These are phyloP conservation scores for Zasmidium citrigriseum DNA, from an alignment of 2,329 filamentous ascomycete species.

Conservation along the genomic window DNA sequence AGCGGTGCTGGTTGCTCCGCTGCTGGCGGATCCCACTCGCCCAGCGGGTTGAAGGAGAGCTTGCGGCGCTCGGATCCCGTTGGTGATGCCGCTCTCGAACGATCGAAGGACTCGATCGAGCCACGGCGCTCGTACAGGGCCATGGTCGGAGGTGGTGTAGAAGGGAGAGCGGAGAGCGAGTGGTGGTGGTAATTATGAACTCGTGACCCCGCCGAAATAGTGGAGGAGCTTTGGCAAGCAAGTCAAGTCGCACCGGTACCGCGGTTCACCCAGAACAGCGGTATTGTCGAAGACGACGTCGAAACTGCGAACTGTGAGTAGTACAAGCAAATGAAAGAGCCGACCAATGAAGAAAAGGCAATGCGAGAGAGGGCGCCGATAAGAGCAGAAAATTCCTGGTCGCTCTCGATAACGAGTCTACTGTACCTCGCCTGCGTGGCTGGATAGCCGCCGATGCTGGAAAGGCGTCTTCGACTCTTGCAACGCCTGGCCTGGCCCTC, in stretches of 20 bases:
- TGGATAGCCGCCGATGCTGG: neutral
- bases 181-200: slow-evolving; percentile 4
- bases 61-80: slow-evolving; percentile 46
- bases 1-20: slow-evolving; percentile 42
- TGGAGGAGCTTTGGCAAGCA: neutral
- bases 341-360: slow-evolving; percentile 2
- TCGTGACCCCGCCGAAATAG: slow-evolving; percentile 13
- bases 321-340: neutral
- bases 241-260: neutral
- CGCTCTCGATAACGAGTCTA: slow-evolving; percentile 3
- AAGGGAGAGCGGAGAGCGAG: slow-evolving; percentile 1
- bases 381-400: slow-evolving; percentile 2
- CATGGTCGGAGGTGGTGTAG: slow-evolving; percentile 16
- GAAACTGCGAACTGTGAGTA: neutral
- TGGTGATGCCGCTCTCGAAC: slow-evolving; percentile 32
- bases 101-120: slow-evolving; percentile 29
- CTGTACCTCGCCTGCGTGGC: neutral
- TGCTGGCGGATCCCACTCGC: slow-evolving; percentile 44
- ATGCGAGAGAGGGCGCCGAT: slow-evolving; percentile 1
- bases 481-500: too few species aligned
- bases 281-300: neutral
- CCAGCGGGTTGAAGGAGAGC: slow-evolving; percentile 52
- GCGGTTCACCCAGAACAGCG: neutral
- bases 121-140: slow-evolving; percentile 30
- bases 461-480: neutral